Evolutionary conservation across 805 yeast species (phyloP), one percentile per base, ranked within the genome.

Genomic region (Saturnispora dispora): DNA sequence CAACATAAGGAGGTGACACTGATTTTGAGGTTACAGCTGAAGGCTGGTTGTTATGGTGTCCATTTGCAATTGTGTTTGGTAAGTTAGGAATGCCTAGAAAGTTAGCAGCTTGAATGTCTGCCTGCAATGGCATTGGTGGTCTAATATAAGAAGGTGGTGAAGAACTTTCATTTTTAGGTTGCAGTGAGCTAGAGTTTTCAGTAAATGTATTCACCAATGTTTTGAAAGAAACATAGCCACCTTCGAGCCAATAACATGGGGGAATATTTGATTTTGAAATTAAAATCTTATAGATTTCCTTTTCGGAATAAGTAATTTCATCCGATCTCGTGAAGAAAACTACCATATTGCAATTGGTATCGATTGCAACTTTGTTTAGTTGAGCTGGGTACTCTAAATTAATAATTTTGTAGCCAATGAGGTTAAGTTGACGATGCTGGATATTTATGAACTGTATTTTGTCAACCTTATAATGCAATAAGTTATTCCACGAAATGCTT

Each of bases 211-310:
- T 28, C 0, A 37, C 35, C 36, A 32, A 32, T 36, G 18, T 5
- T 32, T 51, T 51, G 10, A 55, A 55, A 4, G 53, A 25, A 9
- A 47, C 22, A 15, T 47, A 53, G 1, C 79, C 79, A 23, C 80
- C 80, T 20, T 68, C 58, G 27, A 76, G 54, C 35, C 60, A 55
- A 28, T 42, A 55, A 3, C 25, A 37, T 15, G 45, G 51, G 33
- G 30, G 46, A 15, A 36, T 51, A 53, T 23, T 33, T n/a, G 27
- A 33, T 20, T n/a, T 23, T 23, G 45, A 32, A 2, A 15, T 11
- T n/a, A 54, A 11, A 10, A 33, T 35, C 5, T 30, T 46, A 10
- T 37, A 47, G 9, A 47, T 18, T n/a, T 18, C 40, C n/a, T 10
- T 18, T 54, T 54, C 56, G 10, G 45, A 33, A 13, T 39, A 28